phyloP scores from a whole-genome alignment of 257 asterid genomes.

The Jasminum sambac region DNA sequence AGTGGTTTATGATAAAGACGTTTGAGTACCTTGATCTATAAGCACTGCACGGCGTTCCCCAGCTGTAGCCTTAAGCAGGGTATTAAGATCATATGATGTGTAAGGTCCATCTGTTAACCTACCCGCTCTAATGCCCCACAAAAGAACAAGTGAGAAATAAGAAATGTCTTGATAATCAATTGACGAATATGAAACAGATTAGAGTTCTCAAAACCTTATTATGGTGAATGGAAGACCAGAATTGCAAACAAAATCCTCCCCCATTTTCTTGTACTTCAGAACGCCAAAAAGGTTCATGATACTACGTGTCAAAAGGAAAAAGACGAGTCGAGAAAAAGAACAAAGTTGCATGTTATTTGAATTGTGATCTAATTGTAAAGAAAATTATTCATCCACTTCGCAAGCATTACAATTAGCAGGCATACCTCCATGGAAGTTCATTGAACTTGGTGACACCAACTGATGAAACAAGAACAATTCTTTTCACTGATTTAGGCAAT shows the following conservation, averaged over 20 bases:
- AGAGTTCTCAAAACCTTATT: slow-evolving; percentile 50
- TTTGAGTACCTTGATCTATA: slow-evolving; percentile 73
- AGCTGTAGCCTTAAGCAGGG: slow-evolving; percentile 90
- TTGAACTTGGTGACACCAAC: slow-evolving; percentile 85
- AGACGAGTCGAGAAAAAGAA: slow-evolving; percentile 17
- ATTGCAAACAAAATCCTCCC: slow-evolving; percentile 85
- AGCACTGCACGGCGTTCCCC: slow-evolving; percentile 97
- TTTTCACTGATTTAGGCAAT: slow-evolving; percentile 68
- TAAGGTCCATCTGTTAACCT: slow-evolving; percentile 96
- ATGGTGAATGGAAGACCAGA: slow-evolving; percentile 90
- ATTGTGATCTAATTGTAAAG: slow-evolving; percentile 4
- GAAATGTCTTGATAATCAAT: not conserved
- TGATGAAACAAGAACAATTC: slow-evolving; percentile 87
- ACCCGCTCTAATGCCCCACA: slow-evolving; percentile 58
- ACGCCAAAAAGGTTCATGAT: slow-evolving; percentile 96
- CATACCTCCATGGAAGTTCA: slow-evolving; percentile 96
- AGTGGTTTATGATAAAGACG: not conserved
- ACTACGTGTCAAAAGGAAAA: slow-evolving; percentile 35
- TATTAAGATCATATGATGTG: slow-evolving; percentile 92
- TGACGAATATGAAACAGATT: not conserved
- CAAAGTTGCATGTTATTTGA: not conserved
- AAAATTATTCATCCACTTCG: slow-evolving; percentile 5
- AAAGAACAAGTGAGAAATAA: not conserved
- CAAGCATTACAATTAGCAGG: slow-evolving; percentile 8
- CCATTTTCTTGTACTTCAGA: slow-evolving; percentile 95